phyloP scores from a whole-genome alignment of 225 moss, liverwort and hornwort species.

The Pseudisothecium myosuroides region DNA sequence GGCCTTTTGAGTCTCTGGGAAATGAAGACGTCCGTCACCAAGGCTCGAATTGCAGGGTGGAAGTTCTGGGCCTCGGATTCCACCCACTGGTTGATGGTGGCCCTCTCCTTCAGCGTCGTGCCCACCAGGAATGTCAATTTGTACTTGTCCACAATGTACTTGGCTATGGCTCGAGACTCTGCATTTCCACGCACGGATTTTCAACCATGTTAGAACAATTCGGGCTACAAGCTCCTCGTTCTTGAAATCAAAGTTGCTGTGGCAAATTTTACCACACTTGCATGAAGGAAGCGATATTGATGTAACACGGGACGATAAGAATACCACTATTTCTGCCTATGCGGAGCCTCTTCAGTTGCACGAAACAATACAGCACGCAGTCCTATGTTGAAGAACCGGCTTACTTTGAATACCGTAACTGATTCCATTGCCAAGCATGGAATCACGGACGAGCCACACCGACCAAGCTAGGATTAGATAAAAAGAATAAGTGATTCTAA shows the following conservation, averaged over 20 bases:
- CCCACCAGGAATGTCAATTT: constrained; percentile 40
- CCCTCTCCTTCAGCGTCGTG: constrained; percentile 35
- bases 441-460: background rate
- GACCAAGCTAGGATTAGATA: background rate
- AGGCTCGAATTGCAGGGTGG: background rate
- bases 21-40: constrained; percentile 1
- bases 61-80: constrained; percentile 57
- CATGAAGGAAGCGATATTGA: background rate
- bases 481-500: background rate
- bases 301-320: background rate
- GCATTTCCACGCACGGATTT: background rate
- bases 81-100: constrained; percentile 52
- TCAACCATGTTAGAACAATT: background rate
- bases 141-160: constrained; percentile 60
- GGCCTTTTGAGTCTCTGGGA: background rate
- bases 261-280: no score
- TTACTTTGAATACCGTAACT: background rate
- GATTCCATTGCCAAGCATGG: background rate
- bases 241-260: background rate
- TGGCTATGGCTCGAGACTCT: constrained; percentile 78
- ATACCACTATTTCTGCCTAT: no score
- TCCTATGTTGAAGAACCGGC: background rate
- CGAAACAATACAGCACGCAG: background rate
- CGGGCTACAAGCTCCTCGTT: background rate
- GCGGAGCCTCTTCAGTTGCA: no score